These are phyloP conservation scores for Ustilago sp. DNA, from an alignment of 1,284 basidiomycete species.

Conservation along the genomic window DNA sequence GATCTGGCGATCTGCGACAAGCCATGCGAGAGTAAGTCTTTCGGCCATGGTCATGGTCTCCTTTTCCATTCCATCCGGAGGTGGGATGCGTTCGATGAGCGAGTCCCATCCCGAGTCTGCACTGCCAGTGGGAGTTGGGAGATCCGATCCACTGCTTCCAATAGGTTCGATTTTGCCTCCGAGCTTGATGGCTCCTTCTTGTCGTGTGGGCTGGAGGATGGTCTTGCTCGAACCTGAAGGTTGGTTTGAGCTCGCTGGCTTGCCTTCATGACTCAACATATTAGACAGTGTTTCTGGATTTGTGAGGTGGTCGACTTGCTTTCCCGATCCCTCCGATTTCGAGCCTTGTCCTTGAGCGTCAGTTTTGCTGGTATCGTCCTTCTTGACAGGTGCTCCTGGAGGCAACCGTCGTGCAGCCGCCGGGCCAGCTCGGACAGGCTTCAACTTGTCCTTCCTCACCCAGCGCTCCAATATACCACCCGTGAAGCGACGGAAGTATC, in stretches of 20 bases:
- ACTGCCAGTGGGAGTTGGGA: slow-evolving; percentile 6
- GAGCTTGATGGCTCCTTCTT: slow-evolving; percentile 38
- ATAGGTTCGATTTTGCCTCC: slow-evolving; percentile 25
- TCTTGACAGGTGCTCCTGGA: slow-evolving; percentile 12
- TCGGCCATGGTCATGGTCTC: slow-evolving; percentile 62
- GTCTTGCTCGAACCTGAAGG: slow-evolving; percentile 30
- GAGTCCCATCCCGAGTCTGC: slow-evolving; percentile 26
- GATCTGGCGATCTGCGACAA: slow-evolving; percentile 64
- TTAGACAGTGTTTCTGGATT: slow-evolving; percentile 33
- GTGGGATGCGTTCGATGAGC: slow-evolving; percentile 47
- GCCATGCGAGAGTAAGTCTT: slow-evolving; percentile 65
- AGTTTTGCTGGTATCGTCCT: slow-evolving; percentile 4
- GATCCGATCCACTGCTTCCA: background rate
- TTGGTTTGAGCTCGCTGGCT: slow-evolving; percentile 5
- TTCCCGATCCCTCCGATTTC: background rate
- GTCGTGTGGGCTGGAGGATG: slow-evolving; percentile 26
- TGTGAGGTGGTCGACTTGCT: slow-evolving; percentile 22
- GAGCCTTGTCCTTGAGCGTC: background rate
- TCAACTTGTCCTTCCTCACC: slow-evolving; percentile 58
- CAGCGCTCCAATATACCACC: slow-evolving; percentile 63
- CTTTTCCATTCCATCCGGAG: slow-evolving; percentile 49
- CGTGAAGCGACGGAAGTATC: slow-evolving; percentile 65
- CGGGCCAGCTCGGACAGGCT: slow-evolving; percentile 50
- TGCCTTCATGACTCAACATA: slow-evolving; percentile 37
- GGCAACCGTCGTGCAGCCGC: slow-evolving; percentile 29